Evolutionary conservation across 2,329 filamentous ascomycete species (phyloP), one percentile per base, ranked within the genome.

Genomic region (Arthrobotrys iridis): DNA sequence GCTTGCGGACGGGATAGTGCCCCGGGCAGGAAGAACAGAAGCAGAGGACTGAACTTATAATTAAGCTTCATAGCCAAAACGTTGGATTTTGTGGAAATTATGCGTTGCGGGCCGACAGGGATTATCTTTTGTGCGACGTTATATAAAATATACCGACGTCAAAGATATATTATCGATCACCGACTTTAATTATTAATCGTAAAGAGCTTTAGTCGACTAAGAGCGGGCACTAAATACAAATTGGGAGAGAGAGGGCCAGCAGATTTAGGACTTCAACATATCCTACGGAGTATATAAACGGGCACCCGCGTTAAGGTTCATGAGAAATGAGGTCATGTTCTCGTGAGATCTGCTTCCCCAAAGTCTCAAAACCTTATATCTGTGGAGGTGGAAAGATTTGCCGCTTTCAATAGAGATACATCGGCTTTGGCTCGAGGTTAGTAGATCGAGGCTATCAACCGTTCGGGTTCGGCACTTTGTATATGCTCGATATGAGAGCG

Each of bases 401-500:
- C 68, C 50, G 60, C 43, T 64, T 73, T 73, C 68, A 52, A 64
- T 10, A n/a, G 22, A 13, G 8, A 13, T 50, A n/a, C 13, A 8
- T 26, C 33, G 59, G n/a, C 41, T 60, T 65, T 30, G 52, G 60
- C n/a, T 13, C 6, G 18, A 15, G 43, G 62, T 37, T 52, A 10
- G 60, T 45, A 30, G 7, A 59, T 50, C 24, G 18, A 10, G 33
- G 41, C 41, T 30, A 55, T 41, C 40, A 48, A 48, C 8, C 22
- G 58, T 50, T n/a, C 52, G 64, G 28, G 22, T 68, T 60, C 64
- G 24, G 55, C n/a, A n/a, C n/a, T n/a, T n/a, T n/a, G n/a, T n/a
- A n/a, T n/a, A n/a, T n/a, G n/a, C n/a, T n/a, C n/a, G n/a, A n/a
- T n/a, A n/a, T n/a, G n/a, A n/a, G n/a, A n/a, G n/a, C n/a, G n/a